Evolutionary conservation across 805 yeast genomes (phyloP).

Genomic region (Kluyveromyces siamensis): DNA sequence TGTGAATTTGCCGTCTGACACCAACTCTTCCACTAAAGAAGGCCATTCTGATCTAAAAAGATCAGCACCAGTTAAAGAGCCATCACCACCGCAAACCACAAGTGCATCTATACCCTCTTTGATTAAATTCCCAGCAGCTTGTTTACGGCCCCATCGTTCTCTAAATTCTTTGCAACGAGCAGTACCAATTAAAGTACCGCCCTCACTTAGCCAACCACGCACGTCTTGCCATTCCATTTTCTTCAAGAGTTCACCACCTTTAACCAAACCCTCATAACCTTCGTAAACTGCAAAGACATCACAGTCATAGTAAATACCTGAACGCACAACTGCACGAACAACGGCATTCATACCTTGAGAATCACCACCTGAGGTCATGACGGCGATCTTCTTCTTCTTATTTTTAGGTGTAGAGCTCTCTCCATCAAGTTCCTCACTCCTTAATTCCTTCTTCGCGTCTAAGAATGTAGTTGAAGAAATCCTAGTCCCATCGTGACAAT

Average conservation of each 20-base stretch:
- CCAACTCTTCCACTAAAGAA: constrained; percentile 65
- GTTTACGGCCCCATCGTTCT: constrained; percentile 76
- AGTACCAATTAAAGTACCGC: constrained; percentile 95
- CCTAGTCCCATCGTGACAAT: not conserved
- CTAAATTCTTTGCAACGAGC: constrained; percentile 85
- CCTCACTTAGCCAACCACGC: constrained; percentile 83
- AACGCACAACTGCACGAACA: constrained; percentile 90
- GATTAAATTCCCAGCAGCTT: constrained; percentile 79
- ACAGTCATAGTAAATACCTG: constrained; percentile 81
- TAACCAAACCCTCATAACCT: constrained; percentile 89
- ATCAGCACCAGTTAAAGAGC: constrained; percentile 96
- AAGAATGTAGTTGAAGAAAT: not conserved
- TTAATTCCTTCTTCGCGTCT: not conserved
- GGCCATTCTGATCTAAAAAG: constrained; percentile 94
- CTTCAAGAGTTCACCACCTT: constrained; percentile 71
- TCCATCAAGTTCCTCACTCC: not conserved
- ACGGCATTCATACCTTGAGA: constrained; percentile 98
- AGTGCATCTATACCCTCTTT: constrained; percentile 86
- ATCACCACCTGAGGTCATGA: constrained; percentile 98
- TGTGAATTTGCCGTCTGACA: constrained; percentile 45
- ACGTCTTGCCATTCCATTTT: constrained; percentile 91
- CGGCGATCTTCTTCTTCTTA: constrained; percentile 51
- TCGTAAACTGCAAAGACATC: constrained; percentile 87
- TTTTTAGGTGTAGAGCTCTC: not conserved
- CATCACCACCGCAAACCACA: constrained; percentile 97